Conservation (phyloP, 768 basidiomycete species). For the Boletus eberwhitei region DNA sequence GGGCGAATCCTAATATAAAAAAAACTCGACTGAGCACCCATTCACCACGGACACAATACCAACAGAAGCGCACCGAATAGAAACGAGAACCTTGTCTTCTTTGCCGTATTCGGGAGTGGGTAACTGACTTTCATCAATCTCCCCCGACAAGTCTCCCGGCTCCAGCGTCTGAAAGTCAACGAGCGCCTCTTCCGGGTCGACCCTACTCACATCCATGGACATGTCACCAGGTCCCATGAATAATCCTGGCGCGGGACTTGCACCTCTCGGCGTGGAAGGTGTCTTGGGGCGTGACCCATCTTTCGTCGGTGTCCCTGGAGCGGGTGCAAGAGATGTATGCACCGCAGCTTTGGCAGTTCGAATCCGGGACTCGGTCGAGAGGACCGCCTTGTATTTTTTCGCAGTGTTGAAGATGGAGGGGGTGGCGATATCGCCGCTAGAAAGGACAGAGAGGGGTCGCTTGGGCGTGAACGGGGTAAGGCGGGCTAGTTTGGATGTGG, state of each 20-base stretch:
- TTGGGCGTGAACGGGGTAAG: slow-evolving; percentile 54
- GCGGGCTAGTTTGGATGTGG: slow-evolving; percentile 38
- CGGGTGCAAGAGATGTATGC: slow-evolving; percentile 37
- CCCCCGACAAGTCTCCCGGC: slow-evolving; percentile 61
- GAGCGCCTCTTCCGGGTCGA: slow-evolving; percentile 72
- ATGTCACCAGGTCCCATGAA: slow-evolving; percentile 50
- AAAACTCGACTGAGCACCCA: background rate
- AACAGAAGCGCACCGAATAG: slow-evolving; percentile 54
- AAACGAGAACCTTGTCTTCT: slow-evolving; percentile 85
- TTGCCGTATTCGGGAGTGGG: slow-evolving; percentile 55
- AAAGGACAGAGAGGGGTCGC: slow-evolving; percentile 40
- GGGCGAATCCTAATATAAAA: slow-evolving; percentile 56
- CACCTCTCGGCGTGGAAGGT: slow-evolving; percentile 50
- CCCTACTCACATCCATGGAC: slow-evolving; percentile 67
- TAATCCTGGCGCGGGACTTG: slow-evolving; percentile 42
- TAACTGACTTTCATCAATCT: slow-evolving; percentile 57
- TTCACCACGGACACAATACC: background rate
- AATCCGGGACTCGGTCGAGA: slow-evolving; percentile 45
- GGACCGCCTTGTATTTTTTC: slow-evolving; percentile 67
- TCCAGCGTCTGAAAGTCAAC: slow-evolving; percentile 76
- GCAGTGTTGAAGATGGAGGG: slow-evolving; percentile 40
- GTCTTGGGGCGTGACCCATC: slow-evolving; percentile 47
- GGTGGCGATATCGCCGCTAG: slow-evolving; percentile 35
- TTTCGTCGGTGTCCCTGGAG: slow-evolving; percentile 55
- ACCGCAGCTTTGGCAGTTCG: slow-evolving; percentile 30